phyloP scores from a whole-genome alignment of 2,329 filamentous ascomycete species.

The Leptosphaerulina australis region DNA sequence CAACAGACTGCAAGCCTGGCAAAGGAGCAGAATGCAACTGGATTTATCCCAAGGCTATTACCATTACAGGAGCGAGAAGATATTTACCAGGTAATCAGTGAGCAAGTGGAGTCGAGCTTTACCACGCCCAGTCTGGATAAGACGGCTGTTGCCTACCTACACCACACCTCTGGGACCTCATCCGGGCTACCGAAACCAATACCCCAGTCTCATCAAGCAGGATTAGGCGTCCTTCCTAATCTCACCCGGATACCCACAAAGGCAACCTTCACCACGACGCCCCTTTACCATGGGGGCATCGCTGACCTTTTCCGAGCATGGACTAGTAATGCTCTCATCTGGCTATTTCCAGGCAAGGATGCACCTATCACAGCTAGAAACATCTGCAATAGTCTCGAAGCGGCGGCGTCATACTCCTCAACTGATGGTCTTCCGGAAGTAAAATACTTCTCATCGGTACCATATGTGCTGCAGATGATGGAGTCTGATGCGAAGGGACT shows the following conservation, averaged over 20 bases:
- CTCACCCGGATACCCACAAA: constrained; percentile 46
- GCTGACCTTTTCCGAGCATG: constrained; percentile 68
- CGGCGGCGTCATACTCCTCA: constrained; percentile 37
- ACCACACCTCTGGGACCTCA: constrained; percentile 70
- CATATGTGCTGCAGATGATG: constrained; percentile 90
- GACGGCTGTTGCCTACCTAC: constrained; percentile 61
- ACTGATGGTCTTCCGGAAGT: constrained; percentile 44
- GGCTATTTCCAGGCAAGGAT: constrained; percentile 65
- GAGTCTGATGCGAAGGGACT: constrained; percentile 86
- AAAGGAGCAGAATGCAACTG: constrained; percentile 11
- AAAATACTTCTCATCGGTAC: constrained; percentile 68
- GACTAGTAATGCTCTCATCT: constrained; percentile 65
- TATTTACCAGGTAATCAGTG: constrained; percentile 29
- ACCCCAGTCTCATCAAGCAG: constrained; percentile 62
- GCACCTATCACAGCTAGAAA: constrained; percentile 63
- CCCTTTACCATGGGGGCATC: constrained; percentile 69
- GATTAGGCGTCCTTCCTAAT: constrained; percentile 60
- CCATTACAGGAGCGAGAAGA: constrained; percentile 30
- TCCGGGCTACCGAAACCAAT: constrained; percentile 68
- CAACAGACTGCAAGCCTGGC: constrained; percentile 29
- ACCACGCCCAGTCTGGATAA: constrained; percentile 25
- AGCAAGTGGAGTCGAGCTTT: constrained; percentile 9
- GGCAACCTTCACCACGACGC: constrained; percentile 69
- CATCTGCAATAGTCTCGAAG: constrained; percentile 56
- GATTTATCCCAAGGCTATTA: constrained; percentile 19